phyloP scores from a whole-genome alignment of 345 rosid species.

The thale cress (Arabidopsis thaliana) region TAIR10.1 NC_003074.8:2018001-2018500 shows the following conservation, averaged over 20 bases:
- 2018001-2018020: constrained; percentile 35
- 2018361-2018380: constrained; percentile 91
- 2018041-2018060: constrained; percentile 93
- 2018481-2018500: constrained; percentile 85
- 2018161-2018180: constrained; percentile 93
- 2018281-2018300: constrained; percentile 73
- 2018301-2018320: constrained; percentile 80
- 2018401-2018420: constrained; percentile 75
- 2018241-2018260: constrained; percentile 9
- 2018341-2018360: constrained; percentile 97
- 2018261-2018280: constrained; percentile 29
- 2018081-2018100: constrained; percentile 88
- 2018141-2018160: constrained; percentile 72
- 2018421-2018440: constrained; percentile 86
- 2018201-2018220: not conserved
- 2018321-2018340: constrained; percentile 95
- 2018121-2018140: constrained; percentile 79
- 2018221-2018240: constrained; percentile 15
- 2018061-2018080: constrained; percentile 90
- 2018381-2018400: constrained; percentile 78
- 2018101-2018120: constrained; percentile 72
- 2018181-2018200: constrained; percentile 73
- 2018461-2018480: constrained; percentile 86
- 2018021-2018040: constrained; percentile 51
- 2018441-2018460: constrained; percentile 91